Conservation (phyloP, 139 green algal genomes). For the Micractinium sp. region DNA sequence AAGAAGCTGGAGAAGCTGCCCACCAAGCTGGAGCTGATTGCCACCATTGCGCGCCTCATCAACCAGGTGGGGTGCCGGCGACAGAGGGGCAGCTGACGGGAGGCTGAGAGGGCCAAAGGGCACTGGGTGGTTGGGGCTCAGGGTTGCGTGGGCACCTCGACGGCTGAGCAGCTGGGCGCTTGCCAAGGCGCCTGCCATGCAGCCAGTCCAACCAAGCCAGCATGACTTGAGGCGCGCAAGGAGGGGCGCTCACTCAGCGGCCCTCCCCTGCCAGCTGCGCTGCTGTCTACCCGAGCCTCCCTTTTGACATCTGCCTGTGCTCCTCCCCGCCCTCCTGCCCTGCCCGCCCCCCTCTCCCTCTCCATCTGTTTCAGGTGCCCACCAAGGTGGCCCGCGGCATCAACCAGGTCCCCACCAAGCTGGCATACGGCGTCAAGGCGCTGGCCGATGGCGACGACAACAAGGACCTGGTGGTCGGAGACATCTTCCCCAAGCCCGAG, state of each 20-base stretch:
- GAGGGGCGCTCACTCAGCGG: too few relatives aligned
- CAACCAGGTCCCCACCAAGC: slow-evolving; percentile 77
- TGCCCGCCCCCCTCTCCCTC: not conserved
- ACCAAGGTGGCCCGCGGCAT: slow-evolving; percentile 77
- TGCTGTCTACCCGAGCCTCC: not conserved
- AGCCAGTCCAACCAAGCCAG: not conserved
- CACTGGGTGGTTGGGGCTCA: too few relatives aligned
- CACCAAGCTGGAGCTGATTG: slow-evolving; percentile 87
- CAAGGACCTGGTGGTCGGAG: slow-evolving; percentile 55
- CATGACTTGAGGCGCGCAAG: too few relatives aligned
- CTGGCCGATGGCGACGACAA: slow-evolving; percentile 81
- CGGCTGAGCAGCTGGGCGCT: not conserved
- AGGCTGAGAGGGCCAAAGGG: too few relatives aligned
- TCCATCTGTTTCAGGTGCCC: slow-evolving; percentile 63
- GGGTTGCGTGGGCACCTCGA: too few relatives aligned
- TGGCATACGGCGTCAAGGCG: slow-evolving; percentile 74
- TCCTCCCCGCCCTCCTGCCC: not conserved
- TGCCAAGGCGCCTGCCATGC: not conserved
- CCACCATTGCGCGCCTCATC: slow-evolving; percentile 80
- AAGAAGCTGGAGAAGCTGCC: slow-evolving; percentile 87
- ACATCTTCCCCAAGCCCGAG: slow-evolving; percentile 38
- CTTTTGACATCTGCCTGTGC: not conserved
- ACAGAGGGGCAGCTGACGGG: not conserved
- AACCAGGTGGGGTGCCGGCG: slow-evolving; percentile 70
- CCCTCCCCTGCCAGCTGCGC: not conserved